Percentiles rank a stretch among this genome's conserved stretches.
phyloP scores from a whole-genome alignment of 2,329 filamentous ascomycete species.

The Zymoseptoria passerinii region DNA sequence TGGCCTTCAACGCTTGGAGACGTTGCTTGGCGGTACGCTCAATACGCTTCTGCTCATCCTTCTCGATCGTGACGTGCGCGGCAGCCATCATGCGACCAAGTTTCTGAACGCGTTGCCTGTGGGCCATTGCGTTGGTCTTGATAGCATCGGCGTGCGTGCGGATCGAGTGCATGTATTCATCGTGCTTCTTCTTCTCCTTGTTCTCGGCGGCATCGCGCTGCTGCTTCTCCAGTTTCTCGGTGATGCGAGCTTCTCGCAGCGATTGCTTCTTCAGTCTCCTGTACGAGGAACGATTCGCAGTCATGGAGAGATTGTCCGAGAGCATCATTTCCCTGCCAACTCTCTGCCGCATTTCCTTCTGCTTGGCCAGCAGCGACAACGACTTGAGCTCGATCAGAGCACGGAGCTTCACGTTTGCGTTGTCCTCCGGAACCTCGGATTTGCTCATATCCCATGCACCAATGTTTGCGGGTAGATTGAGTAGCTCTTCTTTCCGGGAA shows the following conservation, averaged over 20 bases:
- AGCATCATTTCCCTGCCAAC: constrained; percentile 89
- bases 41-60: constrained; percentile 97
- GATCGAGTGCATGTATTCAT: constrained; percentile 82
- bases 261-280: constrained; percentile 96
- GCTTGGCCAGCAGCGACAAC: constrained; percentile 77
- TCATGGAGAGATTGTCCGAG: constrained; percentile 94
- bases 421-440: constrained; percentile 59
- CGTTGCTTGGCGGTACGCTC: constrained; percentile 97
- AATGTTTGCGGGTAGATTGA: constrained; percentile 74
- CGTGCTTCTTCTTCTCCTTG: constrained; percentile 95
- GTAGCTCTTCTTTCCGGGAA: constrained; percentile 75
- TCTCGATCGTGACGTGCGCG: constrained; percentile 94
- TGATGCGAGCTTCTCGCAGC: constrained; percentile 88
- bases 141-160: constrained; percentile 75
- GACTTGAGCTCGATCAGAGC: constrained; percentile 94
- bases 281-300: constrained; percentile 83
- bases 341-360: constrained; percentile 74
- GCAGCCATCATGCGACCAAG: constrained; percentile 79
- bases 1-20: constrained; percentile 96
- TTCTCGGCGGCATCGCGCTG: constrained; percentile 93
- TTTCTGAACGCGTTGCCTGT: constrained; percentile 71
- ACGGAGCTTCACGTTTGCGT: constrained; percentile 78
- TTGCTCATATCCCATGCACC: constrained; percentile 73
- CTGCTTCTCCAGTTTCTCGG: constrained; percentile 98
- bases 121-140: constrained; percentile 54